phyloP scores from a whole-genome alignment of 306 rosid genomes.

The Purshia tridentata region DNA sequence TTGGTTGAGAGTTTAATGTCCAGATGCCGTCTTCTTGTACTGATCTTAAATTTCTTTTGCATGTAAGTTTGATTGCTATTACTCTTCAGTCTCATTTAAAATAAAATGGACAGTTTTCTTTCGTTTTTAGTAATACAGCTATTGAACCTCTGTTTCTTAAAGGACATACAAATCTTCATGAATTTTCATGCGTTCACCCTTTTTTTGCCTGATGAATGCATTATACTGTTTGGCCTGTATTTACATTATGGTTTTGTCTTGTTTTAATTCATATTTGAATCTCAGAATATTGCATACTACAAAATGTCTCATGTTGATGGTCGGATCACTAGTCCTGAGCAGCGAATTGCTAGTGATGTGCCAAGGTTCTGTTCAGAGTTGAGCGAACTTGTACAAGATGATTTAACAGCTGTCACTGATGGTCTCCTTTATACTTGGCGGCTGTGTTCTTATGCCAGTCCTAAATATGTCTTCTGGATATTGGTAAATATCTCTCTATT shows the following conservation, averaged over 20 bases:
- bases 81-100: background rate
- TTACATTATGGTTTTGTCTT: constrained; percentile 1
- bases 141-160: background rate
- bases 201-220: background rate
- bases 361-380: constrained; percentile 94
- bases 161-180: background rate
- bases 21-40: background rate
- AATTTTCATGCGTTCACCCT: background rate
- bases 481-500: constrained; percentile 53
- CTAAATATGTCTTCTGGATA: constrained; percentile 96
- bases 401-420: constrained; percentile 86
- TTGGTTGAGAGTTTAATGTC: background rate
- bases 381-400: constrained; percentile 98
- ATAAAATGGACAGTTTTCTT: too few relatives aligned
- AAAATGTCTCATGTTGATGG: constrained; percentile 95
- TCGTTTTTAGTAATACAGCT: background rate
- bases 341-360: constrained; percentile 93
- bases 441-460: constrained; percentile 97
- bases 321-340: constrained; percentile 94
- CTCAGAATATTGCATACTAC: constrained; percentile 96
- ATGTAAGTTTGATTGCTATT: background rate
- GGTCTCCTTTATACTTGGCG: constrained; percentile 94
- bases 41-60: background rate
- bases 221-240: constrained; percentile 13
- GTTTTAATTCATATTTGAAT: constrained; percentile 35